These are phyloP conservation scores for Verbena officinalis DNA, from an alignment of 257 asterid genomes.

Conservation along the genomic window DNA sequence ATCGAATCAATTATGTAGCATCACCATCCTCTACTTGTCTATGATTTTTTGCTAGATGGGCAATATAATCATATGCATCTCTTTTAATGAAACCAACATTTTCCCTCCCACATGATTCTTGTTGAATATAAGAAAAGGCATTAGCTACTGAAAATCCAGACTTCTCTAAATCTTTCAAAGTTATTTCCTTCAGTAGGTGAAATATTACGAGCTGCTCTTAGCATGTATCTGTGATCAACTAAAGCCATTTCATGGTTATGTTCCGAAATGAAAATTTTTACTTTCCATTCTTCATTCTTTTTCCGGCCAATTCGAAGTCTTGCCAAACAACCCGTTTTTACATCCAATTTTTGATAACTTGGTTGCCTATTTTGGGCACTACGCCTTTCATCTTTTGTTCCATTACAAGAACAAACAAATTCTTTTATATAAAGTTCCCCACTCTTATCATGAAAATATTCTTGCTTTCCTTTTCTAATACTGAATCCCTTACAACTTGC, in stretches of 20 bases:
- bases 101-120: too few relatives aligned
- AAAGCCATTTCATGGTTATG: too few relatives aligned
- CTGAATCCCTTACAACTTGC: background rate
- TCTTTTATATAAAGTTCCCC: background rate
- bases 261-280: too few relatives aligned
- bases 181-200: too few relatives aligned
- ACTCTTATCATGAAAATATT: background rate
- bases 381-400: background rate
- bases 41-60: background rate
- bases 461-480: background rate
- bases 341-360: background rate
- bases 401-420: background rate
- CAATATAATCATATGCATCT: background rate
- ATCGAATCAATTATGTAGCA: too few relatives aligned
- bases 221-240: too few relatives aligned
- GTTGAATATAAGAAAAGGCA: too few relatives aligned
- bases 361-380: background rate
- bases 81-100: background rate
- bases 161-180: too few relatives aligned
- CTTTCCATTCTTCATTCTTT: conserved; percentile 2
- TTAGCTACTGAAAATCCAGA: too few relatives aligned
- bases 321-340: too few relatives aligned
- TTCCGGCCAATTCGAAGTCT: too few relatives aligned
- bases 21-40: background rate
- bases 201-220: too few relatives aligned